Conservation (phyloP, 495 filamentous ascomycete species). For the Xylaria venustula region DNA sequence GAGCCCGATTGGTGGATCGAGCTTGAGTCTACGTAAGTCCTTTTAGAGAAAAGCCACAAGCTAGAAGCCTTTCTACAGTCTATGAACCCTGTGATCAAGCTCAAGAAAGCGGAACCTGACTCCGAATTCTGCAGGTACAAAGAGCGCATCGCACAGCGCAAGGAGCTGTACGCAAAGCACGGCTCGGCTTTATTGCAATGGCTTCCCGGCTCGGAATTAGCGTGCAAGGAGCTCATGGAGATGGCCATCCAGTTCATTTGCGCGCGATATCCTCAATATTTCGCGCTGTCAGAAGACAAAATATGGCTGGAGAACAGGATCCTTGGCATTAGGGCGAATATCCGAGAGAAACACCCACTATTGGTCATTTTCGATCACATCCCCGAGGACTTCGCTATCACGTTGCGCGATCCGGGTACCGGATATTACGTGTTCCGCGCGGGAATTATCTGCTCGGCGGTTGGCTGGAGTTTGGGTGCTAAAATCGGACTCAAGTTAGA, state of each 20-base stretch:
- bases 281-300: conserved; percentile 60
- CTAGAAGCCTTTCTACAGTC: neutral
- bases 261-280: conserved; percentile 77
- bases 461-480: conserved; percentile 77
- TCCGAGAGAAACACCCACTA: conserved; percentile 63
- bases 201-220: conserved; percentile 77
- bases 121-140: conserved; percentile 44
- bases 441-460: conserved; percentile 72
- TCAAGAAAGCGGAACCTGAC: neutral
- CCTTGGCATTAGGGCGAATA: conserved; percentile 60
- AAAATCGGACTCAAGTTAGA: conserved; percentile 74
- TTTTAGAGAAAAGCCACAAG: too few species aligned
- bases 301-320: conserved; percentile 69
- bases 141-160: conserved; percentile 67
- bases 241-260: conserved; percentile 78
- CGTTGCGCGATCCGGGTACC: conserved; percentile 66
- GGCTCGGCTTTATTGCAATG: conserved; percentile 63
- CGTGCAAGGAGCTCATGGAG: conserved; percentile 89
- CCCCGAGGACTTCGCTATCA: conserved; percentile 85
- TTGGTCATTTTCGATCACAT: conserved; percentile 77
- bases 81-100: neutral
- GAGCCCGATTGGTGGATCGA: conserved; percentile 92
- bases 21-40: conserved; percentile 63
- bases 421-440: conserved; percentile 78
- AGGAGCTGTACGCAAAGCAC: conserved; percentile 63